These are phyloP conservation scores for Clathrus columnatus DNA, from an alignment of 768 basidiomycete species.

Conservation along the genomic window DNA sequence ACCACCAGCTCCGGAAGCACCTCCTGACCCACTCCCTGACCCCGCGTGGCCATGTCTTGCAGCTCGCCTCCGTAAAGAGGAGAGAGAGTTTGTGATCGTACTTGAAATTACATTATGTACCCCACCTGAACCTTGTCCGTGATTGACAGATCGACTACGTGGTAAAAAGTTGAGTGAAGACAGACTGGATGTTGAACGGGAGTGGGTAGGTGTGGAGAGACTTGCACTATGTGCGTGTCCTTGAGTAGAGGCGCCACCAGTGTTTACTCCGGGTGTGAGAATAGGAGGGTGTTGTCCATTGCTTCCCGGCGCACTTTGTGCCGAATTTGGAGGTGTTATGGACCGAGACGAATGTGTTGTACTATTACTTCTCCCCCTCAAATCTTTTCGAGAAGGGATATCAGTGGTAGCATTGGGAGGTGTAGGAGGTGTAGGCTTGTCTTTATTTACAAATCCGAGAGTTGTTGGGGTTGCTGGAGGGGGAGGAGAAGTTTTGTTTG, in stretches of 20 bases:
- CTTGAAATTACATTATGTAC: no score
- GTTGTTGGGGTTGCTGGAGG: not conserved
- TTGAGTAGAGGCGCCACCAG: not conserved
- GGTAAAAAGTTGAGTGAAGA: not conserved
- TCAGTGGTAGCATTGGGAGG: no score
- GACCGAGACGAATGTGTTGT: not conserved
- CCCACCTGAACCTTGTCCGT: not conserved
- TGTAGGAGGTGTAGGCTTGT: constrained; percentile 8
- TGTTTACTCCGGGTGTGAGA: not conserved
- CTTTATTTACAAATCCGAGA: not conserved
- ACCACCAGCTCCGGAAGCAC: not conserved
- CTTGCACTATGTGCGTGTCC: not conserved
- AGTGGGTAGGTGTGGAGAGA: not conserved
- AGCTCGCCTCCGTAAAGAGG: not conserved
- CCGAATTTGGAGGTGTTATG: not conserved
- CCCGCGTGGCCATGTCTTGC: not conserved
- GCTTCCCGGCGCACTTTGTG: not conserved
- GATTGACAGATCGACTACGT: constrained; percentile 5
- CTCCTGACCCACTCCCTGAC: not conserved
- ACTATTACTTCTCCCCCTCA: not conserved
- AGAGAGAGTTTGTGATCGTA: not conserved
- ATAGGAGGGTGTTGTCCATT: not conserved
- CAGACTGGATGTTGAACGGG: not conserved
- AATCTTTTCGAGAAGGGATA: no score
- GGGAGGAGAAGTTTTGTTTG: no score